Base-by-base conservation (phyloP, 179 eudicot species). In the Vitellaria paradoxa region DNA sequence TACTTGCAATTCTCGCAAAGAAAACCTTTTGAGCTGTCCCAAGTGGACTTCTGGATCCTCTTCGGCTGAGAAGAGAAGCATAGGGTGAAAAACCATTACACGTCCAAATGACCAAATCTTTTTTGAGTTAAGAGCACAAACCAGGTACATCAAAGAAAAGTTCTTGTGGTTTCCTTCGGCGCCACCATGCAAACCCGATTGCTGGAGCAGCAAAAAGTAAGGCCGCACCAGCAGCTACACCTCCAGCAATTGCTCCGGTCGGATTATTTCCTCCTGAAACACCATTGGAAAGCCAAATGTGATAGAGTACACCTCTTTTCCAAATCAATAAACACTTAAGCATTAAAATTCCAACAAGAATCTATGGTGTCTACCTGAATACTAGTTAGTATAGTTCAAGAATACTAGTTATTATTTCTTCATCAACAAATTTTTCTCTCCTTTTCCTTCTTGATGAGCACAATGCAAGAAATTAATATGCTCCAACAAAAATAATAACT, bases 171-270 rank as follows among this genome's bases (percentile, higher is more conserved):
- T 85, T 90, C 79, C 93, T 73, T 45, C 93, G 90, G 11, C 93
- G 83, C 88, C 89, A 90, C 89, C 91, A 90, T 74, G 93, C 93
- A 79, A 90, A 88, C 55, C 86, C 81, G 78, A 90, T 81, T 21
- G 93, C 93, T 61, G 93, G 93, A 46, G 91, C 90, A 78, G 93
- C 93, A 85, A 90, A 90, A 73, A 90, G 81, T 73, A 90, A 72
- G 71, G 91, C 93, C 60, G 93, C 93, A 77, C 90, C 93, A 40
- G 91, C 93, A 81, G 93, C 93, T 50, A 90, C 93, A 60, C 93
- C 93, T 42, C 91, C 91, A 79, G 93, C 93, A 83, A 90, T 90
- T 47, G 93, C 93, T 78, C 91, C 93, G 42, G 93, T 90, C 20
- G 80, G 84, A 78, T 90, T 80, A 77, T 78, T 82, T 24, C 88